These are phyloP conservation scores for Pseudognaphalium luteoalbum DNA, from an alignment of 129 eudicot genomes.

Conservation along the genomic window DNA sequence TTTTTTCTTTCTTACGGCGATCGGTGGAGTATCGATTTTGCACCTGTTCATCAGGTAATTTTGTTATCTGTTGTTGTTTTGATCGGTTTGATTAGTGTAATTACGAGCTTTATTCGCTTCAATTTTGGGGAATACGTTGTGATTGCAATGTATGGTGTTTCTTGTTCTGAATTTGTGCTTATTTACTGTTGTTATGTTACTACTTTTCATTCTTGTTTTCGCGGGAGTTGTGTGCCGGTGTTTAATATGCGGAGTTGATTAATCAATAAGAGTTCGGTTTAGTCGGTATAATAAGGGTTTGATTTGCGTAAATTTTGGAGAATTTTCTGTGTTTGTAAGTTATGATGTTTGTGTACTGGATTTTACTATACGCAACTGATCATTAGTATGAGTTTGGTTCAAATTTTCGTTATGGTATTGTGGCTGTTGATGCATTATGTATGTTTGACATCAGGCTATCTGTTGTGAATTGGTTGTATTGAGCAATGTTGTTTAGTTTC, in stretches of 20 bases:
- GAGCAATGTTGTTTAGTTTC: constrained; percentile 7
- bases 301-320: constrained; percentile 11
- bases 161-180: neutral
- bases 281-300: neutral
- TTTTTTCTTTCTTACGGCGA: constrained; percentile 14
- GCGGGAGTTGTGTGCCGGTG: neutral
- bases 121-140: constrained; percentile 18
- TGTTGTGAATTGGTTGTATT: neutral
- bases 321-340: constrained; percentile 19
- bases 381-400: neutral
- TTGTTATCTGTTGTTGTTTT: neutral
- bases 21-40: constrained; percentile 10
- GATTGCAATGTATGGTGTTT: constrained; percentile 16
- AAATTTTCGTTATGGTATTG: too few species aligned
- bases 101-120: neutral
- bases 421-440: neutral
- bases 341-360: neutral
- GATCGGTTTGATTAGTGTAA: constrained; percentile 6
- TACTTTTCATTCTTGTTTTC: neutral
- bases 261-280: neutral
- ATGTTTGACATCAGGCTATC: neutral
- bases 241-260: neutral
- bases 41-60: constrained; percentile 22
- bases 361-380: neutral
- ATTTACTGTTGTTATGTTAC: neutral